Percentiles rank a stretch among this genome's conserved stretches.
Conservation (phyloP, 345 rosid genomes). For the Cardamine resedifolia region DNA sequence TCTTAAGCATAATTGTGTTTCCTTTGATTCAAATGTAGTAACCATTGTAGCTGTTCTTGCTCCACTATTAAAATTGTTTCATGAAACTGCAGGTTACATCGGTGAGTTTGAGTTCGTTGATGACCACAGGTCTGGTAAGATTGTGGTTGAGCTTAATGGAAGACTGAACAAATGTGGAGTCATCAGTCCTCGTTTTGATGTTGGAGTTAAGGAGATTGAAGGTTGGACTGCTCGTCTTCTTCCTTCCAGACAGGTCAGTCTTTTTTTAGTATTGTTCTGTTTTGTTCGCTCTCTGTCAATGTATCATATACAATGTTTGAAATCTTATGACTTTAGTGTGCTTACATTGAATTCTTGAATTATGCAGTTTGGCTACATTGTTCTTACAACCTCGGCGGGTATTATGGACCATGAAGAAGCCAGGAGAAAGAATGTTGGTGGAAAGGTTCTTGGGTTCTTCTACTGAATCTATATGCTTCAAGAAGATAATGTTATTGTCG, state of each 20-base stretch:
- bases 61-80: not conserved
- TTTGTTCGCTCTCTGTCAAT: not conserved
- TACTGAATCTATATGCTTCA: slow-evolving; percentile 41
- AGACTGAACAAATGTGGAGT: slow-evolving; percentile 83
- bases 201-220: slow-evolving; percentile 82
- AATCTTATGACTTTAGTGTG: not conserved
- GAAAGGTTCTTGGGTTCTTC: slow-evolving; percentile 81
- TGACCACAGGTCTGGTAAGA: slow-evolving; percentile 83
- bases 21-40: not conserved
- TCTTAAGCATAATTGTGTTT: not conserved
- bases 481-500: not conserved
- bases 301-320: not conserved
- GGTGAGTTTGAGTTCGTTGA: slow-evolving; percentile 85
- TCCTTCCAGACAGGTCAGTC: slow-evolving; percentile 81
- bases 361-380: slow-evolving; percentile 69
- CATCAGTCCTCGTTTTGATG: slow-evolving; percentile 80
- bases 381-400: slow-evolving; percentile 78
- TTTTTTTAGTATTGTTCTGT: not conserved
- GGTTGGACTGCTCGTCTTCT: slow-evolving; percentile 88
- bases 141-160: slow-evolving; percentile 77
- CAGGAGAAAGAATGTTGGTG: slow-evolving; percentile 85
- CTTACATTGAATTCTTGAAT: slow-evolving; percentile 4
- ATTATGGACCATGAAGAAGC: slow-evolving; percentile 93
- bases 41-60: not conserved
- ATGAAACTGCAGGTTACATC: slow-evolving; percentile 54